Evolutionary conservation across 148 eudicot species (phyloP).

Genomic region (Nepenthes gracilis): DNA sequence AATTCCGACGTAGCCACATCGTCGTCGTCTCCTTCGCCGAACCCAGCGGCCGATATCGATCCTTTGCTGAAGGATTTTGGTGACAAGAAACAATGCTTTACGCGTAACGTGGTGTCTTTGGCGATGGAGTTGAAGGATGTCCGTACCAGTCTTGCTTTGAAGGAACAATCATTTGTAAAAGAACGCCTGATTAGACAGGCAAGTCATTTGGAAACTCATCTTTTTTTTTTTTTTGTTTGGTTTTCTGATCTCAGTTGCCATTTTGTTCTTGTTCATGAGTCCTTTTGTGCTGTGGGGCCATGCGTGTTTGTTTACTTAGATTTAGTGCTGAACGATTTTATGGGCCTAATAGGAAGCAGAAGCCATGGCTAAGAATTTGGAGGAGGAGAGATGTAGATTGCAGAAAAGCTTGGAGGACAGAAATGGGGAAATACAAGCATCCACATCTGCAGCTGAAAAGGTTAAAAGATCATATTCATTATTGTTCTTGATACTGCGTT

Average conservation of each 20-base stretch:
- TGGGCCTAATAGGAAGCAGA: slow-evolving; percentile 64
- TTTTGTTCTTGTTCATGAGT: neutral
- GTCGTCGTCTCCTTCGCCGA: neutral
- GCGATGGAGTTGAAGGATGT: slow-evolving; percentile 91
- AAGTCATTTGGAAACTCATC: neutral
- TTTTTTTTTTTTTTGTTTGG: too few species aligned
- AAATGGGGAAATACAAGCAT: slow-evolving; percentile 44
- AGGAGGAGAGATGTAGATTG: slow-evolving; percentile 51
- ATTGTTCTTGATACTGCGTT: slow-evolving; percentile 1
- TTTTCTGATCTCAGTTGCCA: too few species aligned
- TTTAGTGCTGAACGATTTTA: neutral
- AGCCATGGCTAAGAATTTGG: slow-evolving; percentile 58
- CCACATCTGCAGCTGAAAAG: slow-evolving; percentile 61
- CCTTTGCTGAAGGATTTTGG: slow-evolving; percentile 83
- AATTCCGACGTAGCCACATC: too few species aligned
- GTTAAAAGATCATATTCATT: slow-evolving; percentile 20
- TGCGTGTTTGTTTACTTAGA: neutral
- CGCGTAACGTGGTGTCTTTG: slow-evolving; percentile 70
- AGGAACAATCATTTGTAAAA: slow-evolving; percentile 50
- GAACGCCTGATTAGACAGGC: slow-evolving; percentile 78
- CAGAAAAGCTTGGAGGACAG: slow-evolving; percentile 70
- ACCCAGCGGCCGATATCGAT: slow-evolving; percentile 20
- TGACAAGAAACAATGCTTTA: slow-evolving; percentile 69
- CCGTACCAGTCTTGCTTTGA: slow-evolving; percentile 54
- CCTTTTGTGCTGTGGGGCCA: neutral